Base-by-base conservation (phyloP, 129 eudicot species). In the Silybum marianum region DNA sequence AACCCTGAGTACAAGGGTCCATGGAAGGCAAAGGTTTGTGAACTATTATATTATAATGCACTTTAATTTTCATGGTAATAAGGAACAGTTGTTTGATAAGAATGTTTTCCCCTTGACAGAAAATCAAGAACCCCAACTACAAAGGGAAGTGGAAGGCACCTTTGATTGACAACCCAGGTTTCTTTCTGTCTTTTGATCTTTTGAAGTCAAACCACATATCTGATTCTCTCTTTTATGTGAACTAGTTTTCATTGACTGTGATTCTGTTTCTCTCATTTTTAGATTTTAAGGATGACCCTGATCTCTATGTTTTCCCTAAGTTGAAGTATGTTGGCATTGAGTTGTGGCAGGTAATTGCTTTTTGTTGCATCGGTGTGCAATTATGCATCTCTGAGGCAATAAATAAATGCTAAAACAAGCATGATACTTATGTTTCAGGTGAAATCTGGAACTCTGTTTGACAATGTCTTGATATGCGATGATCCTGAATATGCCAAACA, bases 401-500 rank as follows among this genome's bases (percentile, higher is more conserved):
- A n/a, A n/a, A 9, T 7, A 14, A 78, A 60, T 72, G 69, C 69
- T 78, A 7, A 75, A 25, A 34, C 2, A 2, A 25, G 9, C 51
- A 32, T 44, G 12, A 71, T 36, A 21, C 30, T 78, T 69, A 60
- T 82, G 36, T 77, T 76, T 71, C 88, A 95, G 99, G 99, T 95
- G 23, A 95, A 95, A 86, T 92, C 99, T 76, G 99, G 99, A 81
- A 95, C 99, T 81, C 86, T 95, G 22, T 92, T 95, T 82, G 97
- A 95, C 94, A 93, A 91, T 73, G 87, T 91, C 14, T 80, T 91
- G 91, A 82, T 91, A 23, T 78, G 83, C 72, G 96, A 89, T 72
- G 96, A 89, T 81, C 88, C 93, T 25, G 98, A 91, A 12, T 93
- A 93, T 58, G 98, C 99, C 67, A 90, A 90, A 87, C 86, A 88